Evolutionary conservation across 2,329 filamentous ascomycete genomes (phyloP), one percentile per base, ranked within the genome.

Genomic region (Pleurostoma richardsiae): DNA sequence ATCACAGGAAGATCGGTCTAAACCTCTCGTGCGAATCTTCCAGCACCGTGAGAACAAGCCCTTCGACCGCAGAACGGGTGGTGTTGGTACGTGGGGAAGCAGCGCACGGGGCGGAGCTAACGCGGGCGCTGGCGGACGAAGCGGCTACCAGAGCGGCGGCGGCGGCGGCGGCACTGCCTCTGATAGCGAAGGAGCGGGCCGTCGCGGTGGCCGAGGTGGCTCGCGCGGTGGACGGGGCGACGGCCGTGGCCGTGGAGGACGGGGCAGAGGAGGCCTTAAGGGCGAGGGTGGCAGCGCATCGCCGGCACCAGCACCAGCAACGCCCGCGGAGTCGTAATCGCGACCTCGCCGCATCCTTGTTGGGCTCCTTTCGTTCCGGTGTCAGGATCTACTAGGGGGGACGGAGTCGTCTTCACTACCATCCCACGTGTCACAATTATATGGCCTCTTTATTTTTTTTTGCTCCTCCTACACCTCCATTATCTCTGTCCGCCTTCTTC

Each of bases 91-190:
- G 56, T 86, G 82, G 82, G 83, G 83, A 41, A 79, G 74, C 59
- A 86, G 79, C 64, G 73, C 74, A 54, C 78, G 86, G 42, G 81
- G 85, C 45, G 81, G 82, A 42, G 70, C 72, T 29, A 74, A 75
- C 53, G 64, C 71, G n/a, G 66, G 68, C 43, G 66, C 65, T 46
- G 67, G 70, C 41, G 19, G 19, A 19, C 79, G 79, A 48, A 87
- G 86, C 56, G 90, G 89, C 49, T 96, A 96, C 71, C 85, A 89
- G 56, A 95, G 90, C 60, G 88, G 86, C 46, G 88, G 83, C 45
- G 89, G 88, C 49, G 91, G 85, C 50, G 83, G 86, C 61, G 88
- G 85, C 56, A 88, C 90, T 53, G 85, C 88, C 49, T 86, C 83
- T 60, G 85, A 82, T 53, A 80, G 78, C 33, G 80, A 82, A 59